phyloP scores from a whole-genome alignment of 305 asterid species.

The Fraxinus latifolia region DNA sequence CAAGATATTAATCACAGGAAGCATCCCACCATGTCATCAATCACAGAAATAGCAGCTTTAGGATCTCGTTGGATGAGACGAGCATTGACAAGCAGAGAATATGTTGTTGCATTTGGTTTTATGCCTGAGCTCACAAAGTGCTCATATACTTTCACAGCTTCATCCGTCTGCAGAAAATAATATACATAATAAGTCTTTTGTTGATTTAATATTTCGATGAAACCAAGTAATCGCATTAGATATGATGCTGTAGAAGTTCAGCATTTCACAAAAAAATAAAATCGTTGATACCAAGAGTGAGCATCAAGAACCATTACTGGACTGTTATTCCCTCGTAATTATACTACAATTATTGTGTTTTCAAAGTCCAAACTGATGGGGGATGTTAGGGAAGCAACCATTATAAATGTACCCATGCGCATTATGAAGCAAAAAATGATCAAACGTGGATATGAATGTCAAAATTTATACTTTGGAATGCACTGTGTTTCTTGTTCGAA shows the following conservation, averaged over 20 bases:
- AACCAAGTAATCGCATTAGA: slow-evolving; percentile 11
- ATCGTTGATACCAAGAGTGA: background rate
- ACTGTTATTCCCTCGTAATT: background rate
- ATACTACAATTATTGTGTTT: background rate
- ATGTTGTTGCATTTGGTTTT: slow-evolving; percentile 65
- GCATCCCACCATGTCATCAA: slow-evolving; percentile 56
- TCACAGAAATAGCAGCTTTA: slow-evolving; percentile 54
- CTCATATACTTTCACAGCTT: slow-evolving; percentile 69
- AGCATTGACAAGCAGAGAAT: slow-evolving; percentile 64
- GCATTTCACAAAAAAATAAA: background rate
- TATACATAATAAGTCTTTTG: background rate
- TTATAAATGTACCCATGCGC: background rate
- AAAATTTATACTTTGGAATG: background rate
- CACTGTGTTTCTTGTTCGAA: slow-evolving; percentile 4
- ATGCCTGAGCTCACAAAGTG: slow-evolving; percentile 62
- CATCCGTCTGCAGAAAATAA: slow-evolving; percentile 62
- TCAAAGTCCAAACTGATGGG: background rate
- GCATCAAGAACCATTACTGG: slow-evolving; percentile 7
- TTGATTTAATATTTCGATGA: slow-evolving; percentile 6
- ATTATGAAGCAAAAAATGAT: background rate
- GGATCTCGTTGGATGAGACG: slow-evolving; percentile 67
- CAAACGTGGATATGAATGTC: background rate
- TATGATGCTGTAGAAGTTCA: background rate
- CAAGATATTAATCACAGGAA: background rate
- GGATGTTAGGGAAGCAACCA: background rate